Evolutionary conservation across 2,329 filamentous ascomycete species (phyloP), one percentile per base, ranked within the genome.

Genomic region (Pyricularia grisea): DNA sequence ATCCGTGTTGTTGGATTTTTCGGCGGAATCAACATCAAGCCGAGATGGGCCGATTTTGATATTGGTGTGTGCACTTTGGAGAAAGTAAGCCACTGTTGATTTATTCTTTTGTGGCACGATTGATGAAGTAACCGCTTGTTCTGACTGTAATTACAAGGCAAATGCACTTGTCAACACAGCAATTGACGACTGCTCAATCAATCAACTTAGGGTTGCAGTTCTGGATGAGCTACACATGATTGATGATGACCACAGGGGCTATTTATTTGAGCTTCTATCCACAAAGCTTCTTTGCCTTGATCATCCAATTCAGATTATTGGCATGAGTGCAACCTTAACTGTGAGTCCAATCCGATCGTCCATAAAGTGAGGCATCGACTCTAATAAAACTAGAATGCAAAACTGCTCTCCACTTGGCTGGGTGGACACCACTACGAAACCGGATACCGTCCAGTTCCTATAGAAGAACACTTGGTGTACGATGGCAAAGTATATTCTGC

Each of bases 171-270:
- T 93, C 31, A 93, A 94, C 73, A 81, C 85, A 27, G 89, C 90
- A 17, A 91, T 93, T 72, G 88, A 91, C 71, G 89, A 93, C 71
- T 87, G 85, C 74, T 87, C 83, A 3, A 84, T 92, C 70, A 80
- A 83, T n/a, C 83, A 87, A 25, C 79, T 94, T 63, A 86, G 85
- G 65, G 81, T 88, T 12, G 86, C 93, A 23, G 89, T 93, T 17
- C 81, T 93, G 42, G 91, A 94, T 73, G 91, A 94, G 75, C 79
- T 93, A n/a, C 91, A 94, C 75, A 93, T 94, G 90, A 83, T 93
- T 64, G 89, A 92, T 73, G 91, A 93, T 75, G 89, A 90, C 71
- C 85, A 89, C 72, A 87, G 91, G 14, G 91, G 91, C 4, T 93
- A 93, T 75, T 81, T 93, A 1, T 80, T 93, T 68, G 91, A 94